These are phyloP conservation scores for Lactifluus echinatus DNA, from an alignment of 768 basidiomycete genomes.

Conservation along the genomic window DNA sequence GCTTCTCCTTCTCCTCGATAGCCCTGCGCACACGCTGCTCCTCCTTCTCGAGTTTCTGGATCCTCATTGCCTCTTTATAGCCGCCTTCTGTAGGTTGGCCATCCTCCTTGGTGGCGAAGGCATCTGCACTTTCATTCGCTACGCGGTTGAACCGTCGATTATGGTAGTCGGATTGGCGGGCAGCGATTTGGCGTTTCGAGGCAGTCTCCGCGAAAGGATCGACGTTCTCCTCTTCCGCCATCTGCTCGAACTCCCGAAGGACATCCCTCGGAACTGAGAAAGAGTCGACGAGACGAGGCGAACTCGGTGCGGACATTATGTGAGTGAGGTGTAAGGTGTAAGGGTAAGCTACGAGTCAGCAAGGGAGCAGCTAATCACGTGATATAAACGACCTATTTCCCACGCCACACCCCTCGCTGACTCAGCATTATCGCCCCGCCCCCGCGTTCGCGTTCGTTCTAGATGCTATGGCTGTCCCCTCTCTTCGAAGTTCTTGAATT, in stretches of 20 bases:
- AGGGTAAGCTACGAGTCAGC: neutral
- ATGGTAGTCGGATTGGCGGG: slow-evolving; percentile 93
- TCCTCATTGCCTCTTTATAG: slow-evolving; percentile 94
- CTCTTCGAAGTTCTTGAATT: slow-evolving; percentile 19
- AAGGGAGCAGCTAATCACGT: no score
- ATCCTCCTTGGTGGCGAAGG: slow-evolving; percentile 59
- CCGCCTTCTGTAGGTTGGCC: slow-evolving; percentile 71
- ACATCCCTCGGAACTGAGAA: slow-evolving; percentile 92
- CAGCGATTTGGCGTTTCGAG: slow-evolving; percentile 85
- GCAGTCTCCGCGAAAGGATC: slow-evolving; percentile 92
- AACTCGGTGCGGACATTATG: slow-evolving; percentile 26
- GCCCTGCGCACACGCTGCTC: slow-evolving; percentile 74
- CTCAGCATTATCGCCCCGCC: neutral
- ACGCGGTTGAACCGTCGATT: slow-evolving; percentile 82
- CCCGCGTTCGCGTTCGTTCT: neutral
- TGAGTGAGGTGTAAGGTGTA: neutral
- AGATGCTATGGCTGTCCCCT: slow-evolving; percentile 5
- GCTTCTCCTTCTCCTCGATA: slow-evolving; percentile 83
- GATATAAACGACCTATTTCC: slow-evolving; percentile 4
- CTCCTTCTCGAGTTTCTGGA: slow-evolving; percentile 87
- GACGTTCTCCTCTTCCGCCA: slow-evolving; percentile 88
- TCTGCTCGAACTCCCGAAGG: slow-evolving; percentile 85
- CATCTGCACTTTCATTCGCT: slow-evolving; percentile 73
- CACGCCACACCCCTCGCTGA: slow-evolving; percentile 3
- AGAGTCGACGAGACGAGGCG: slow-evolving; percentile 72